A percentile compares a stretch with the other conserved stretches of the same genome.
phyloP scores from a whole-genome alignment of 805 yeast genomes.

The Blastobotrys peoriensis region DNA sequence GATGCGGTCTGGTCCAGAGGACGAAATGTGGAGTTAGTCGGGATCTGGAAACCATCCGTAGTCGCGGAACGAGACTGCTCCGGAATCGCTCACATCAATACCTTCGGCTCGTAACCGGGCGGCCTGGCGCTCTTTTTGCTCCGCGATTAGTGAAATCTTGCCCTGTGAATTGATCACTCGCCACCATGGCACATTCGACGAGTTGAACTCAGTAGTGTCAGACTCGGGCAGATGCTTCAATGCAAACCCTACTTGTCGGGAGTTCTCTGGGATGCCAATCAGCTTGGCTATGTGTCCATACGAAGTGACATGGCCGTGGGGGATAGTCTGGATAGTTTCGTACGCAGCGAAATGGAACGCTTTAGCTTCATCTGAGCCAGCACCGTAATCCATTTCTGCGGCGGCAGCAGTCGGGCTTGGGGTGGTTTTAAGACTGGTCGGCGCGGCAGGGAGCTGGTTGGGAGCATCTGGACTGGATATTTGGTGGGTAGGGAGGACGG shows the following conservation, averaged over 20 bases:
- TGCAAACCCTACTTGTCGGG: slow-evolving; percentile 71
- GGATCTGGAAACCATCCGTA: slow-evolving; percentile 71
- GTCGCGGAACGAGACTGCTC: slow-evolving; percentile 37
- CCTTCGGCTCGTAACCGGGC: slow-evolving; percentile 43
- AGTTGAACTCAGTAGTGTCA: slow-evolving; percentile 23
- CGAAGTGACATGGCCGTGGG: slow-evolving; percentile 59
- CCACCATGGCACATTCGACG: slow-evolving; percentile 69
- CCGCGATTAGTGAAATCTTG: slow-evolving; percentile 44
- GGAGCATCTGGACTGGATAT: too few species aligned
- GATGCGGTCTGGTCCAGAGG: too few species aligned
- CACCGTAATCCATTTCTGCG: slow-evolving; percentile 16
- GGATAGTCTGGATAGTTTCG: slow-evolving; percentile 46
- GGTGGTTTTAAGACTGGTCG: too few species aligned
- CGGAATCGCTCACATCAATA: slow-evolving; percentile 25
- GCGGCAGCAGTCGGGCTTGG: too few species aligned
- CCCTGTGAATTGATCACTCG: slow-evolving; percentile 64
- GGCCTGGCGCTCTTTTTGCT: slow-evolving; percentile 44
- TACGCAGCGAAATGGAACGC: slow-evolving; percentile 61
- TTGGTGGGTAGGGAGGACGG: too few species aligned
- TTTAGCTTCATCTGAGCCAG: slow-evolving; percentile 39
- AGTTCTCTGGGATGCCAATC: slow-evolving; percentile 54
- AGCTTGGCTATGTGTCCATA: slow-evolving; percentile 70
- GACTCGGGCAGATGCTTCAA: slow-evolving; percentile 46
- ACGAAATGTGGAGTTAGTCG: too few species aligned
- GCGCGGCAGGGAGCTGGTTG: too few species aligned